A percentile compares a stretch with the other conserved stretches of the same genome.
phyloP scores from a whole-genome alignment of 176 grass and related monocot species.

The Typha latifolia region DNA sequence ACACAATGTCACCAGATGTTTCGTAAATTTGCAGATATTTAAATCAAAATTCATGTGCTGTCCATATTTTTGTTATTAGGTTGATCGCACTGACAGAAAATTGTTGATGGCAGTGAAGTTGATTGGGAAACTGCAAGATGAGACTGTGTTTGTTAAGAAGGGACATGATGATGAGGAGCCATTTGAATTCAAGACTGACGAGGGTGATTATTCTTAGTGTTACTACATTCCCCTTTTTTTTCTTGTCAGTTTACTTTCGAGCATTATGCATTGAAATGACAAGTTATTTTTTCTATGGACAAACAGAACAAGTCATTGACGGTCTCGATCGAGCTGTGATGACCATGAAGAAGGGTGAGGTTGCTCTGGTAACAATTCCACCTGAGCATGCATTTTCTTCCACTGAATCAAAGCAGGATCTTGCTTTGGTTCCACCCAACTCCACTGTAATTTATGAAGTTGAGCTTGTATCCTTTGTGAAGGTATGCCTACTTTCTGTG shows the following conservation, averaged over 20 bases:
- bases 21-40: background rate
- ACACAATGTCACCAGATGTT: too few species aligned
- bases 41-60: background rate
- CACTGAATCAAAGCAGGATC: constrained; percentile 66
- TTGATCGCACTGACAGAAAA: background rate
- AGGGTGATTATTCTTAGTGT: constrained; percentile 33
- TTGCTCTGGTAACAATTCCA: constrained; percentile 83
- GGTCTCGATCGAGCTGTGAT: constrained; percentile 78
- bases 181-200: constrained; percentile 87
- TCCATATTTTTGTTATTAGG: background rate
- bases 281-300: background rate
- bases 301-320: constrained; percentile 68
- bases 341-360: constrained; percentile 96
- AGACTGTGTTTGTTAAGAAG: constrained; percentile 73
- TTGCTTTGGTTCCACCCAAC: constrained; percentile 71
- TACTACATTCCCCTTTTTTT: background rate
- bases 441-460: constrained; percentile 78
- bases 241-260: background rate
- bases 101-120: constrained; percentile 61
- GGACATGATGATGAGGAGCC: constrained; percentile 65
- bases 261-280: background rate
- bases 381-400: constrained; percentile 76
- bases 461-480: constrained; percentile 90
- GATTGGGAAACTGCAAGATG: constrained; percentile 72
- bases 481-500: constrained; percentile 26